A percentile compares a stretch with the other conserved stretches of the same genome.
phyloP scores from a whole-genome alignment of 1,284 basidiomycete species.

The Amylostereum areolatum region DNA sequence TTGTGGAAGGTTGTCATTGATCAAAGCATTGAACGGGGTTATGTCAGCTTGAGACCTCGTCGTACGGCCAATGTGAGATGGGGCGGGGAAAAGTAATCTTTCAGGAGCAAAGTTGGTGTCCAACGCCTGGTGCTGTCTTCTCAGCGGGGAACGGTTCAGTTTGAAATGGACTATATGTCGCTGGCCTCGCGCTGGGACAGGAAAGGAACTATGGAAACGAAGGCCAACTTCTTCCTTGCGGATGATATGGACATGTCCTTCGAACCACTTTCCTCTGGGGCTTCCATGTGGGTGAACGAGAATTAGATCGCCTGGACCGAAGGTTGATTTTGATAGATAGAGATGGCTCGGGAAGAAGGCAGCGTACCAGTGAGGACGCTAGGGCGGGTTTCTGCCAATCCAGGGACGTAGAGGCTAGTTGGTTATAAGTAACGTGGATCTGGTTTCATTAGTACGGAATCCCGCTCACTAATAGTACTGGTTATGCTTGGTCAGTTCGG shows the following conservation, averaged over 20 bases:
- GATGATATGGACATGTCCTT: conserved; percentile 53
- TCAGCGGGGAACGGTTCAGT: conserved; percentile 44
- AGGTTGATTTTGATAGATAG: not conserved
- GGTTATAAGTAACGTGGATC: conserved; percentile 1
- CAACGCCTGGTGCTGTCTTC: conserved; percentile 54
- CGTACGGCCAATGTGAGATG: conserved; percentile 19
- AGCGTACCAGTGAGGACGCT: conserved; percentile 53
- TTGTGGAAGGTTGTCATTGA: conserved; percentile 46
- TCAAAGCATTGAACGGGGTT: conserved; percentile 32
- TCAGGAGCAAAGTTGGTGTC: conserved; percentile 32
- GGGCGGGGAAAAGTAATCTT: conserved; percentile 35
- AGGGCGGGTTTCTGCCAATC: conserved; percentile 59
- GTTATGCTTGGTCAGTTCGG: conserved; percentile 26
- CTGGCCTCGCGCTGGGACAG: conserved; percentile 14
- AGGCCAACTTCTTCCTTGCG: conserved; percentile 46
- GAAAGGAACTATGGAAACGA: conserved; percentile 43
- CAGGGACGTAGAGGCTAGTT: conserved; percentile 48
- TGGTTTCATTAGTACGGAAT: not conserved
- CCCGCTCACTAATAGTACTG: conserved; percentile 39
- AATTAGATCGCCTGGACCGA: conserved; percentile 43
- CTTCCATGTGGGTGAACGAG: conserved; percentile 37
- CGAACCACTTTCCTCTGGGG: conserved; percentile 39
- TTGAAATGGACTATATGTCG: conserved; percentile 48
- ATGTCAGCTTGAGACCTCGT: conserved; percentile 7
- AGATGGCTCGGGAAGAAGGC: not conserved